These are phyloP conservation scores for Barnettozyma hawaiiensis DNA, from an alignment of 1,139 yeast species.

Conservation along the genomic window DNA sequence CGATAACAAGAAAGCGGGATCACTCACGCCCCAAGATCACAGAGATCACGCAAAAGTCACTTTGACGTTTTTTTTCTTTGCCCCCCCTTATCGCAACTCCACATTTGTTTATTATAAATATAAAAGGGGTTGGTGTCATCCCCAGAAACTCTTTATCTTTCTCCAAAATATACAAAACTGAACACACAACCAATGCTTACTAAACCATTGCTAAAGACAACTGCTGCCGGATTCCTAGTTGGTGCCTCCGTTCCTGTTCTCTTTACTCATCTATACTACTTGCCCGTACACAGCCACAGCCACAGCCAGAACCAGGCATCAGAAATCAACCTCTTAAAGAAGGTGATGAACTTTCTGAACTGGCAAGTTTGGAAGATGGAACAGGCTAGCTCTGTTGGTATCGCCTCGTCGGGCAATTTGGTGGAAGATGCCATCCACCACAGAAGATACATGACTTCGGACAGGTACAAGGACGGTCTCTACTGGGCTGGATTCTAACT, in stretches of 20 bases:
- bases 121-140: no score
- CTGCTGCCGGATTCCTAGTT: slow-evolving; percentile 21
- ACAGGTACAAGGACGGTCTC: slow-evolving; percentile 22
- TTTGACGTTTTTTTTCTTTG: neutral
- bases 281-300: slow-evolving; percentile 18
- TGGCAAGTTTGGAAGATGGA: slow-evolving; percentile 24
- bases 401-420: neutral
- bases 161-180: neutral
- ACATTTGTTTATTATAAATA: neutral
- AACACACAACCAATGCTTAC: neutral
- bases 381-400: neutral
- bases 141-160: no score
- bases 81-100: slow-evolving; percentile 3
- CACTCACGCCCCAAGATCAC: slow-evolving; percentile 2
- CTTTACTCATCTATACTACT: slow-evolving; percentile 17
- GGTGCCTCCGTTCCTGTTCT: slow-evolving; percentile 23
- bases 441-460: slow-evolving; percentile 11
- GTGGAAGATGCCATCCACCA: slow-evolving; percentile 1
- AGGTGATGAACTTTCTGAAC: slow-evolving; percentile 19
- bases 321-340: slow-evolving; percentile 21
- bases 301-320: slow-evolving; percentile 17
- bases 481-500: slow-evolving; percentile 28
- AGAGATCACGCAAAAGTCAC: neutral
- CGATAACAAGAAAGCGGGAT: no score
- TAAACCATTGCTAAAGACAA: slow-evolving; percentile 18